phyloP scores from a whole-genome alignment of 129 eudicot species.

The Gnaphalium uliginosum region DNA sequence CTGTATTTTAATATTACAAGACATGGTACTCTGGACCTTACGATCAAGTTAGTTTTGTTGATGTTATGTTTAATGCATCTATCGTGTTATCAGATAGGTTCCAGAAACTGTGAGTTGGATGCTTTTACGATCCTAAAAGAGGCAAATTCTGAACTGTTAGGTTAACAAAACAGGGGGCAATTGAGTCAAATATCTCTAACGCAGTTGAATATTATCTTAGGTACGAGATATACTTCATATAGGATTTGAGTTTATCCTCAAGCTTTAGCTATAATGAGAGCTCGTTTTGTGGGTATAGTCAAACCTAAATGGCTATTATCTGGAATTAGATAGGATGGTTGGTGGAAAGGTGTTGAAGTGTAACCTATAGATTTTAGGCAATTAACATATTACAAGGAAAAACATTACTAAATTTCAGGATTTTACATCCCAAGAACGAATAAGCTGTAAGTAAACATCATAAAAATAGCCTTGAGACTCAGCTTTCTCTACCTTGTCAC shows the following conservation, averaged over 20 bases:
- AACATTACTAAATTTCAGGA: neutral
- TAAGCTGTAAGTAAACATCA: constrained; percentile 1
- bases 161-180: neutral
- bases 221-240: neutral
- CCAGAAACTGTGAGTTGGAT: constrained; percentile 46
- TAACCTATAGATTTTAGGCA: too few relatives aligned
- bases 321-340: too few relatives aligned
- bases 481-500: neutral
- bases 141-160: neutral
- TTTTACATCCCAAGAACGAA: constrained; percentile 40
- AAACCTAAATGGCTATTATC: too few relatives aligned
- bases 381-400: constrained; percentile 10
- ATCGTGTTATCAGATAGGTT: neutral
- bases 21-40: neutral
- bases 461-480: neutral
- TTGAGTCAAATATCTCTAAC: neutral
- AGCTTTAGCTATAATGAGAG: neutral
- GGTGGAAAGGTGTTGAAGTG: too few relatives aligned
- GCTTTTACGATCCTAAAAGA: too few relatives aligned
- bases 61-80: constrained; percentile 56
- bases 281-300: too few relatives aligned
- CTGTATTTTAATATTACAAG: neutral
- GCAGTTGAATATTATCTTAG: neutral
- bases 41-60: constrained; percentile 91
- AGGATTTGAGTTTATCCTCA: neutral